Evolutionary conservation across 2,329 filamentous ascomycete genomes (phyloP).

Genomic region (Alternaria postmessia): DNA sequence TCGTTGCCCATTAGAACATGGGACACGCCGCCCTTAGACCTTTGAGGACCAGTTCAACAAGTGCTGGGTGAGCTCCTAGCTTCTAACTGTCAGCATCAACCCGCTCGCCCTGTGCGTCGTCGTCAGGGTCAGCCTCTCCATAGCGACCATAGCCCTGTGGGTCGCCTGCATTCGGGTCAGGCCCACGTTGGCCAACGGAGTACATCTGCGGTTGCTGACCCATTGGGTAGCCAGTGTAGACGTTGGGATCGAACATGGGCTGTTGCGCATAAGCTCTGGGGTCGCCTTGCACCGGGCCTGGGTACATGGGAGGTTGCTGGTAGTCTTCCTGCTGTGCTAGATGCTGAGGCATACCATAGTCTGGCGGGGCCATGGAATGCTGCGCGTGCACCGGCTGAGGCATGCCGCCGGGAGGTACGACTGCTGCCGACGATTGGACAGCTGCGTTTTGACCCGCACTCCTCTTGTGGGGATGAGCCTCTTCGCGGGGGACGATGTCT

Average conservation of each 20-base stretch:
- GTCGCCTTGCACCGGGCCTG: conserved; percentile 77
- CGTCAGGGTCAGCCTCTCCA: conserved; percentile 51
- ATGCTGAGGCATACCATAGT: conserved; percentile 65
- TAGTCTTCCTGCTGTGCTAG: conserved; percentile 73
- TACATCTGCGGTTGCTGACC: conserved; percentile 73
- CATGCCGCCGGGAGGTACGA: conserved; percentile 44
- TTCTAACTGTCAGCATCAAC: conserved; percentile 48
- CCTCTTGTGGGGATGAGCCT: conserved; percentile 86
- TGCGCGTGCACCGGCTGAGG: conserved; percentile 56
- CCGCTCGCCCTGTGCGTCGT: conserved; percentile 52
- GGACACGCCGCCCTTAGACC: neutral
- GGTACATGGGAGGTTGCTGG: conserved; percentile 82
- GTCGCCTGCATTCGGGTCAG: conserved; percentile 49
- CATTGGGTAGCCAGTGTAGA: conserved; percentile 84
- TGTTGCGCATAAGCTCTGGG: conserved; percentile 79
- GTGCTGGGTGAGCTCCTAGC: neutral
- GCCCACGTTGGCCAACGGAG: conserved; percentile 49
- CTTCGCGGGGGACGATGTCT: conserved; percentile 96
- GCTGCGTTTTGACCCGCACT: conserved; percentile 49
- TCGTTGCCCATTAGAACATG: neutral
- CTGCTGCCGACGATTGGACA: conserved; percentile 52
- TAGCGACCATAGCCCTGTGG: conserved; percentile 49
- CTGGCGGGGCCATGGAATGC: conserved; percentile 63
- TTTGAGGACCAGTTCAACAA: neutral
- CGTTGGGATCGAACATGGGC: conserved; percentile 82